These are phyloP conservation scores for Tetracentron sinense DNA, from an alignment of 164 flowering plant species.

Conservation along the genomic window DNA sequence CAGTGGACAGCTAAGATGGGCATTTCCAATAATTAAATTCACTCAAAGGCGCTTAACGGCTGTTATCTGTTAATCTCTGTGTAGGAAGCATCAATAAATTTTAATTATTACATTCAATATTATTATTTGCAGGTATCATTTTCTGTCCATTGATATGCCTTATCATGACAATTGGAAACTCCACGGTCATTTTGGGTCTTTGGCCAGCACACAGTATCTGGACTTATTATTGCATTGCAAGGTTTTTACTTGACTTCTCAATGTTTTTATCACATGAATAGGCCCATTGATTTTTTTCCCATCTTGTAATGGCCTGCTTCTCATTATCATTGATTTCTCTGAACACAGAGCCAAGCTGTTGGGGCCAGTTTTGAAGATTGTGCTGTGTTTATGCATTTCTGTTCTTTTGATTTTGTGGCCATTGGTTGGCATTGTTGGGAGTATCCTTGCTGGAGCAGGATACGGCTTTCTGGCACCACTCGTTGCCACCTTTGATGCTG, in stretches of 20 bases:
- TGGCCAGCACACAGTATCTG: constrained; percentile 66
- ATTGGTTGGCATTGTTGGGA: constrained; percentile 54
- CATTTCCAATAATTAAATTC: too few species aligned
- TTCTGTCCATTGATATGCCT: constrained; percentile 77
- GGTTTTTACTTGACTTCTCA: constrained; percentile 33
- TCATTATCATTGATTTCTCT: constrained; percentile 14
- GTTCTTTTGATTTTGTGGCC: constrained; percentile 62
- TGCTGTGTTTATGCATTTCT: constrained; percentile 42
- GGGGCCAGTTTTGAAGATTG: constrained; percentile 75
- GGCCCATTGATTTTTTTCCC: neutral
- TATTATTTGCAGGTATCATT: constrained; percentile 50
- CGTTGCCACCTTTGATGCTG: constrained; percentile 79
- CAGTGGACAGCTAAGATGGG: too few species aligned
- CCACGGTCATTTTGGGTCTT: constrained; percentile 67
- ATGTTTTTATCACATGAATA: neutral
- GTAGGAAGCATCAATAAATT: too few species aligned
- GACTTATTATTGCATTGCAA: constrained; percentile 56
- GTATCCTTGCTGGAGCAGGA: constrained; percentile 58
- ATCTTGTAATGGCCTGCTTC: neutral
- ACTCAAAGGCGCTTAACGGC: too few species aligned
- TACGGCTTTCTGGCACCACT: constrained; percentile 74
- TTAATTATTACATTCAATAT: too few species aligned
- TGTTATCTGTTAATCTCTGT: too few species aligned
- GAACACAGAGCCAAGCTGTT: constrained; percentile 57
- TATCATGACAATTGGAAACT: constrained; percentile 60